Evolutionary conservation across 768 basidiomycete genomes (phyloP).

Genomic region (Candolleomyces efflorescens): DNA sequence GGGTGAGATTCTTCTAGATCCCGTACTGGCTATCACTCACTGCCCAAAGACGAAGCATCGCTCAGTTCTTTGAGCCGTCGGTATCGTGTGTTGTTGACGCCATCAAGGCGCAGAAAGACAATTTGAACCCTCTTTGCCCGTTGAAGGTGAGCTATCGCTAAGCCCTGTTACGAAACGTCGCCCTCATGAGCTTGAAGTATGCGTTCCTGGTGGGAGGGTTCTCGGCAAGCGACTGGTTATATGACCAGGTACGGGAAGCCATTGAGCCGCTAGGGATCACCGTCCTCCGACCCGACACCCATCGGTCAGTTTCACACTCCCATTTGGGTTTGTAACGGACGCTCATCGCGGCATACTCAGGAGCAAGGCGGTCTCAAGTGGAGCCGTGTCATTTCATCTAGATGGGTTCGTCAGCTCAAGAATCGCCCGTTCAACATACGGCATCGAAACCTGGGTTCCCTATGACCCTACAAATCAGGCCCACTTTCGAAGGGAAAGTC

Average conservation of each 20-base stretch:
- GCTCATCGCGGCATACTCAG: not conserved
- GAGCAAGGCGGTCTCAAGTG: conserved; percentile 51
- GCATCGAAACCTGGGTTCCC: conserved; percentile 15
- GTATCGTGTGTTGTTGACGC: conserved; percentile 21
- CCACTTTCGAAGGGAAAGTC: not conserved
- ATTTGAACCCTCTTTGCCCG: conserved; percentile 6
- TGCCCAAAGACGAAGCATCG: conserved; percentile 14
- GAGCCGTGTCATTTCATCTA: conserved; percentile 37
- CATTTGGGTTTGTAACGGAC: not conserved
- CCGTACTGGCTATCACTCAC: conserved; percentile 17
- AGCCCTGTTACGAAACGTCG: conserved; percentile 65
- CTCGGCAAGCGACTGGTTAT: conserved; percentile 53
- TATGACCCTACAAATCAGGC: not conserved
- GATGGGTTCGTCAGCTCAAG: conserved; percentile 46
- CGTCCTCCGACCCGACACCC: conserved; percentile 47
- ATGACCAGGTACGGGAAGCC: conserved; percentile 33
- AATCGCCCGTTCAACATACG: conserved; percentile 44
- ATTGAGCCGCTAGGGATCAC: conserved; percentile 34
- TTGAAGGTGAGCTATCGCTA: not conserved
- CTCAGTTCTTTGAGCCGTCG: conserved; percentile 23
- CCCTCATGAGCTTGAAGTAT: conserved; percentile 6
- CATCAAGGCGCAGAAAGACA: conserved; percentile 12
- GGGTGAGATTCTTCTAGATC: conserved; percentile 32
- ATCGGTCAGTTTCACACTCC: conserved; percentile 42
- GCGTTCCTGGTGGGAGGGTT: conserved; percentile 56